A percentile compares a stretch with the other conserved stretches of the same genome.
phyloP scores from a whole-genome alignment of 1,284 basidiomycete genomes.

The Volvariella volvacea region DNA sequence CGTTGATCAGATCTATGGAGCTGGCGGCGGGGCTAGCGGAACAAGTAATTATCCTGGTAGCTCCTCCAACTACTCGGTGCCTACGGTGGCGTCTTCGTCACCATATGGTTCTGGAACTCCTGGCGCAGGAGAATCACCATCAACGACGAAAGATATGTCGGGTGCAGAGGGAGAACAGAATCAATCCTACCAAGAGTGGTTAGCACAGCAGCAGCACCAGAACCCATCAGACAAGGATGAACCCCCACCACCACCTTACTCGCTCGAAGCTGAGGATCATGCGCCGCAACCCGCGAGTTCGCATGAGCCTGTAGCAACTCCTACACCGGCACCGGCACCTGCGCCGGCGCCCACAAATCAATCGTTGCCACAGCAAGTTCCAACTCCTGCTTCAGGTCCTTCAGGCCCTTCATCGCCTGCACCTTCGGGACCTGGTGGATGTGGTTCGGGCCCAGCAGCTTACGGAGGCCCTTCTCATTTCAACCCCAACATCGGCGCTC shows the following conservation, averaged over 20 bases:
- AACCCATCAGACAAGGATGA: constrained; percentile 31
- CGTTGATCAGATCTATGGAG: constrained; percentile 14
- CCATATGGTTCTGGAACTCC: too few species aligned
- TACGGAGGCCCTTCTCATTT: too few species aligned
- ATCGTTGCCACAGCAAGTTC: not conserved
- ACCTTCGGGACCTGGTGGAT: not conserved
- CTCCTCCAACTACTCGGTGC: too few species aligned
- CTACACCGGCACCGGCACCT: constrained; percentile 6
- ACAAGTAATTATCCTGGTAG: too few species aligned
- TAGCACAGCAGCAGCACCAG: constrained; percentile 33
- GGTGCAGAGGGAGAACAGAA: constrained; percentile 12
- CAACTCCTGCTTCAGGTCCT: constrained; percentile 1
- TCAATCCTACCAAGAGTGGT: constrained; percentile 44
- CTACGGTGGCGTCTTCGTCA: too few species aligned
- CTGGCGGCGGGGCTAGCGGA: constrained; percentile 3
- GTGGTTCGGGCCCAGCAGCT: too few species aligned
- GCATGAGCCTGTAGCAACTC: constrained; percentile 4
- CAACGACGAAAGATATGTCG: not conserved
- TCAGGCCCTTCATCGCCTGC: not conserved
- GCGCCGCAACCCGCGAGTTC: constrained; percentile 6
- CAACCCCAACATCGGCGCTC: too few species aligned
- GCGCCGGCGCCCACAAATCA: constrained; percentile 3
- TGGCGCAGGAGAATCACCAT: too few species aligned
- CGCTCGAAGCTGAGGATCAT: constrained; percentile 33
- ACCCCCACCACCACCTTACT: constrained; percentile 64